A percentile compares a stretch with the other conserved stretches of the same genome.
phyloP scores from a whole-genome alignment of 148 eudicot genomes.

The Camellia sinensis region DNA sequence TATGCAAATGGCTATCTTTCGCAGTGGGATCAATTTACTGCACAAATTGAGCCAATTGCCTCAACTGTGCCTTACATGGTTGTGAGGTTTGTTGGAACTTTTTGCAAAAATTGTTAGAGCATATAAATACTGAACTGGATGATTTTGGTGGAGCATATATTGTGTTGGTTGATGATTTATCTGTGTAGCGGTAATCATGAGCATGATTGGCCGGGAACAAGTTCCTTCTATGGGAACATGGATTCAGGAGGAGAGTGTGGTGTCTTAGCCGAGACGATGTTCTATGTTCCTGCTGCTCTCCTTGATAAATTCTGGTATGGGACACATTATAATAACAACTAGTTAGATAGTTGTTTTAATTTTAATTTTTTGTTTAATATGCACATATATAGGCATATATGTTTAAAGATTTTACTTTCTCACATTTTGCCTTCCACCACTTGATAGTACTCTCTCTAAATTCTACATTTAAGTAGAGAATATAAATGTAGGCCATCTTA shows the following conservation, averaged over 20 bases:
- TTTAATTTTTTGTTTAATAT: background rate
- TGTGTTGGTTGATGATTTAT: slow-evolving; percentile 1
- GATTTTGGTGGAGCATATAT: background rate
- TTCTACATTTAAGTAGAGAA: background rate
- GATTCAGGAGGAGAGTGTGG: slow-evolving; percentile 98
- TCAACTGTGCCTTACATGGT: slow-evolving; percentile 77
- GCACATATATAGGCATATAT: background rate
- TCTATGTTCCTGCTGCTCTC: slow-evolving; percentile 74
- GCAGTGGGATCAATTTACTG: slow-evolving; percentile 90
- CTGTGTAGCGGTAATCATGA: slow-evolving; percentile 79
- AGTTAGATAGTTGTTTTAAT: background rate
- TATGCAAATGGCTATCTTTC: slow-evolving; percentile 87
- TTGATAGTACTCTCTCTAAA: background rate
- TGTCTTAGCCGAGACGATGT: slow-evolving; percentile 73
- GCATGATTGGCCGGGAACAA: slow-evolving; percentile 80
- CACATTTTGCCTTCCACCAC: background rate
- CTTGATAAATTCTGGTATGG: slow-evolving; percentile 74
- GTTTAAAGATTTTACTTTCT: background rate
- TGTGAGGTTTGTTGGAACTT: slow-evolving; percentile 46
- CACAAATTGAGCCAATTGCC: slow-evolving; percentile 75
- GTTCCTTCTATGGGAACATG: slow-evolving; percentile 60
- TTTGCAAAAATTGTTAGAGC: background rate
- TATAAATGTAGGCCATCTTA: background rate
- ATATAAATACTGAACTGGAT: no score
- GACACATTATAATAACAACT: background rate